Base-by-base conservation (phyloP, 78 protist genomes). In the Dictyostelium intermedium region DNA sequence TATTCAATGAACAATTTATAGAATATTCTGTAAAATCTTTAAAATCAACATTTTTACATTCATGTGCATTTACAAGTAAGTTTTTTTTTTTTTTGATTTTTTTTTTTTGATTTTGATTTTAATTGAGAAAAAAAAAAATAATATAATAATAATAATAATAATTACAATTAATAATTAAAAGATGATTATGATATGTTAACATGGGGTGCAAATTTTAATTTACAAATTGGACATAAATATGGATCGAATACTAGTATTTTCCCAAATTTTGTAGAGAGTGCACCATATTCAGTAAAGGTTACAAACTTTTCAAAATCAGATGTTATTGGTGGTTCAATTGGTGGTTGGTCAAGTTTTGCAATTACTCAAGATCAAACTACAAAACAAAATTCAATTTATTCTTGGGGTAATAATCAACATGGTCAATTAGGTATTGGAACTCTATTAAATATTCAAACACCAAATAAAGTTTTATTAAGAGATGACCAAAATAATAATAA, bases 141-240 rank as follows among this genome's bases (percentile, higher is more conserved):
- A 23, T 5, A 60, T 3, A 60, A 60, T 18, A 60, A 60, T 20
- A 60, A 60, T 18, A 23, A 60, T 20, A 60, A 60, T 3, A 60
- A 43, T 72, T 66, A 27, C 32, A 84, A 84, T 47, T 14, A 5
- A 83, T 34, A 50, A 50, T 16, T 16, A 50, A 50, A 45, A 85
- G 92, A 85, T 77, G 50, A 45, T 16, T 3, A 61, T 63, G 85
- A 87, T 63, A 30, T 87, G 63, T 78, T 87, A 30, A 87, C 92
- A 41, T 87, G 92, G 92, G 92, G 92, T 14, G 77, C 85, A 16
- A 87, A 87, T 35, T 56, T 78, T n/a, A 66, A 87, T 63, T 78
- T 87, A 25, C 92, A 87, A 78, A 76, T 87, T 35, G 92, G 92
- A 14, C 92, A 87, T 20, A 87, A 87, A 25, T 35, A 63, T 78